Percentiles rank a stretch among this genome's conserved stretches.
phyloP scores from a whole-genome alignment of 2,329 filamentous ascomycete genomes.

The Sporothrix brunneoviolacea region DNA sequence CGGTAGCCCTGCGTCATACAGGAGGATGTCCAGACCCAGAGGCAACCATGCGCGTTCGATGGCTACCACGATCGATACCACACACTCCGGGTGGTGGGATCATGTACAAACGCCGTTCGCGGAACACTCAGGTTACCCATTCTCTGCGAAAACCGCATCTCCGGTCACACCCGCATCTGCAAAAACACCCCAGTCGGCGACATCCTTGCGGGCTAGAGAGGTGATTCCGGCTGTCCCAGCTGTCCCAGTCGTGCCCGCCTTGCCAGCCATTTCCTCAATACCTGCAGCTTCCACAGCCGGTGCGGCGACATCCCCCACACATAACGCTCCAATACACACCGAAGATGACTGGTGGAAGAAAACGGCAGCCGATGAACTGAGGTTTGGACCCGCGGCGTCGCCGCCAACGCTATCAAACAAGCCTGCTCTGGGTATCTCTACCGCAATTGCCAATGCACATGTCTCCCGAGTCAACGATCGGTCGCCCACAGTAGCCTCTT shows the following conservation, averaged over 20 bases:
- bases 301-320: not conserved
- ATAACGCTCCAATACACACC: not conserved
- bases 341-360: conserved; percentile 33
- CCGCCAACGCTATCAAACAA: conserved; percentile 2
- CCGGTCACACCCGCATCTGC: conserved; percentile 13
- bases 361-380: conserved; percentile 22
- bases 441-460: conserved; percentile 16
- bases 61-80: conserved; percentile 40
- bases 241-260: not conserved
- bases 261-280: not conserved
- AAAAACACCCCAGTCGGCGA: not conserved
- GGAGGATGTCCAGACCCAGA: conserved; percentile 33
- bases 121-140: conserved; percentile 37
- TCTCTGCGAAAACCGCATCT: conserved; percentile 30
- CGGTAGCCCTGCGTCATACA: conserved; percentile 35
- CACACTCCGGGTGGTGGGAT: conserved; percentile 71
- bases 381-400: not conserved
- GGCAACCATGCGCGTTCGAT: conserved; percentile 27
- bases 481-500: conserved; percentile 21
- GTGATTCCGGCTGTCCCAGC: conserved; percentile 2
- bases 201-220: not conserved
- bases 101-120: conserved; percentile 65
- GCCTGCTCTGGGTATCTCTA: conserved; percentile 17
- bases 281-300: not conserved
- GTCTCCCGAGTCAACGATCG: conserved; percentile 11